Conservation (phyloP, 257 asterid species). For the Solanum bukasovii region DNA sequence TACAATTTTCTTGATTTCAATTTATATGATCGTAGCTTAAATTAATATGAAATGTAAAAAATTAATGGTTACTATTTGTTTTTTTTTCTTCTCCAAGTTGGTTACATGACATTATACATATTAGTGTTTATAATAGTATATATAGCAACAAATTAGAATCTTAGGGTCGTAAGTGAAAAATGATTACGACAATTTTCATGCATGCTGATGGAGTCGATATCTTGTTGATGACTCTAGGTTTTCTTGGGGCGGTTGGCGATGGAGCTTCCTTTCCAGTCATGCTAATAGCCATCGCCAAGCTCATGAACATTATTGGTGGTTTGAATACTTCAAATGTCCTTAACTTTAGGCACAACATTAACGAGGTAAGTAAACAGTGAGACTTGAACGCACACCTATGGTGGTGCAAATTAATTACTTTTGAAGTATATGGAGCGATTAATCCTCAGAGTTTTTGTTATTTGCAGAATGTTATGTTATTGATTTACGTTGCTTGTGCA, state of each 20-base stretch:
- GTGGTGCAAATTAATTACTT: neutral
- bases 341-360: slow-evolving; percentile 25
- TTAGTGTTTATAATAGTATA: too few species aligned
- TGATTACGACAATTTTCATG: slow-evolving; percentile 32
- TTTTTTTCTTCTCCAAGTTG: too few species aligned
- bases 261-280: slow-evolving; percentile 58
- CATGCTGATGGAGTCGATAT: slow-evolving; percentile 51
- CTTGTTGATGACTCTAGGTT: slow-evolving; percentile 51
- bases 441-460: neutral
- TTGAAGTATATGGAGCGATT: neutral
- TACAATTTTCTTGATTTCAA: too few species aligned
- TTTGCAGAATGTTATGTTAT: slow-evolving; percentile 54
- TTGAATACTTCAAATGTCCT: slow-evolving; percentile 25
- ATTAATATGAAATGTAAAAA: too few species aligned
- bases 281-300: too few species aligned
- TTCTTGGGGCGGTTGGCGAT: slow-evolving; percentile 54
- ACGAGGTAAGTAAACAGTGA: slow-evolving; percentile 30
- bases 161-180: neutral
- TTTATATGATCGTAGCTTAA: too few species aligned
- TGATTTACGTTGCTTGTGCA: slow-evolving; percentile 61
- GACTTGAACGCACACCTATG: neutral
- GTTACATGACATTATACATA: too few species aligned
- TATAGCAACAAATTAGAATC: too few species aligned
- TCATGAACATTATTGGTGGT: slow-evolving; percentile 50
- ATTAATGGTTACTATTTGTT: too few species aligned